phyloP scores from a whole-genome alignment of 768 basidiomycete species.

The Termitomyces titanicus region DNA sequence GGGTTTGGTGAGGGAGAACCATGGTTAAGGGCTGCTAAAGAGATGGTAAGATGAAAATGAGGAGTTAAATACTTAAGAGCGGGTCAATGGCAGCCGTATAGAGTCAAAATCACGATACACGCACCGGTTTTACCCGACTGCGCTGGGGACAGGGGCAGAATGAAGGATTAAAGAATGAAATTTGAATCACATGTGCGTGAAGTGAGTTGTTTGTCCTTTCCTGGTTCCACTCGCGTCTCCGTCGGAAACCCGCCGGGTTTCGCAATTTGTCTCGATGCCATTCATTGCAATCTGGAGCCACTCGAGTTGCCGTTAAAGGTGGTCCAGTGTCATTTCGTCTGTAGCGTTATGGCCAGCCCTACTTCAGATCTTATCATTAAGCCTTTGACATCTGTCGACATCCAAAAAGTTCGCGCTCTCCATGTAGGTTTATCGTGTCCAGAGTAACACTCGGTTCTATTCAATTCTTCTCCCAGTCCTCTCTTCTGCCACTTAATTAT shows the following conservation, averaged over 20 bases:
- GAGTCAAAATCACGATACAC: neutral
- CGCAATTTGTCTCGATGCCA: neutral
- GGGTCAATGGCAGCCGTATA: slow-evolving; percentile 8
- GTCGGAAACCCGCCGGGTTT: slow-evolving; percentile 10
- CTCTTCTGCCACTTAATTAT: slow-evolving; percentile 36
- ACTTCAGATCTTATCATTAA: slow-evolving; percentile 23
- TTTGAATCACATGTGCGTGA: slow-evolving; percentile 13
- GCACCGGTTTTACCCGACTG: slow-evolving; percentile 27
- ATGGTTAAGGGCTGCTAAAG: slow-evolving; percentile 37
- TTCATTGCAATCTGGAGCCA: slow-evolving; percentile 1
- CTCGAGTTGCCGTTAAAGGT: neutral
- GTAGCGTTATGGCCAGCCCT: slow-evolving; percentile 8
- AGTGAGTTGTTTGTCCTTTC: no score
- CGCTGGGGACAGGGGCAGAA: no score
- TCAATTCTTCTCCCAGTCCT: slow-evolving; percentile 21
- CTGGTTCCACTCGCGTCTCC: neutral
- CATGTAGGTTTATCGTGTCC: slow-evolving; percentile 34
- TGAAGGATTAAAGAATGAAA: no score
- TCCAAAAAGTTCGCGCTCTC: slow-evolving; percentile 31
- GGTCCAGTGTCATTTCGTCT: neutral
- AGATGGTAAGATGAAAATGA: slow-evolving; percentile 16
- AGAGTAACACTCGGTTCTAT: slow-evolving; percentile 1
- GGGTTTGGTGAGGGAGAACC: slow-evolving; percentile 70
- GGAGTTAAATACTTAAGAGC: slow-evolving; percentile 17
- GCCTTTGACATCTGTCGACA: slow-evolving; percentile 31